Base-by-base conservation (phyloP, 495 filamentous ascomycete genomes). In the Hyaloscypha finlandica region DNA sequence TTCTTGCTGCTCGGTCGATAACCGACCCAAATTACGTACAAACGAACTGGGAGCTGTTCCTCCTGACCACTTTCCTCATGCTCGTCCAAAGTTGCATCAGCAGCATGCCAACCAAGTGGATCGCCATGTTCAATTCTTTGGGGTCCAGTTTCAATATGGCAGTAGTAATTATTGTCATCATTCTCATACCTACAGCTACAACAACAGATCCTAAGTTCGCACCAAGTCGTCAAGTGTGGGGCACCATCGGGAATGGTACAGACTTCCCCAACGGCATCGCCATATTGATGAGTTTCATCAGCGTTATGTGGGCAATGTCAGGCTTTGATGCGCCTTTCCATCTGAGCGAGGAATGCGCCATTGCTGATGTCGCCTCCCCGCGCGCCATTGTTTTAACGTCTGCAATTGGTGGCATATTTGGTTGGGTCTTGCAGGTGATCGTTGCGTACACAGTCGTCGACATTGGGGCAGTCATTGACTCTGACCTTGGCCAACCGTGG, bases 361-460 rank as follows among this genome's bases (percentile, higher is more conserved):
- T 92, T 70, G 90, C 90, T 35, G 87, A 89, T 63, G 76, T 92
- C 61, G 89, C 90, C 54, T 88, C 89, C 0, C 90, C 90, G 0
- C 83, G 90, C 22, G 89, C 90, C 20, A 92, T 92, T 66, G 82
- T 91, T 35, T 77, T 92, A 67, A 92, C 90, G 9, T 87, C 86
- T 8, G 84, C 77, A 3, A 79, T 88, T n/a, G 90, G 90, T 6
- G 89, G 89, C 16, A 62, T 90, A 8, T 81, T 90, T 57, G 90
- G 90, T 67, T 92, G 90, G 85, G 84, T 90, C 70, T 77, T 92
- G 42, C 89, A 92, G 75, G 79, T 91, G 2, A 86, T 92, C 6
- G 89, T 91, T 59, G 90, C 89, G n/a, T 92, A 92, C 74, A 92
- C 90, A 5, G 88, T 92, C 35, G 73, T 85, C 42, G 87, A 90